These are phyloP conservation scores for Schwanniomyces occidentalis DNA, from an alignment of 805 yeast genomes.

Conservation along the genomic window DNA sequence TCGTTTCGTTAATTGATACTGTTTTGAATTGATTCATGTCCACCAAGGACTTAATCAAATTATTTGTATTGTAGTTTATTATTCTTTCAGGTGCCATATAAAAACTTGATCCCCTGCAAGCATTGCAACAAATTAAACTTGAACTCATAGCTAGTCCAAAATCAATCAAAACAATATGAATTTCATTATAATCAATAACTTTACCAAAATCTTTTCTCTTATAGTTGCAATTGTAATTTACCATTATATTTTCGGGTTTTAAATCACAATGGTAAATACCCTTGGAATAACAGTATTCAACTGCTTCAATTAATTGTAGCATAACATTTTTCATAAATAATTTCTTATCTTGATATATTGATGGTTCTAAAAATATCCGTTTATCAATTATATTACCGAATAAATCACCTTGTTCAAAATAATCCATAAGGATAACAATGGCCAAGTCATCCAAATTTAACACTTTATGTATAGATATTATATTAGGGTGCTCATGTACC, in stretches of 20 bases:
- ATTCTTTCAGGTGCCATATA: slow-evolving; percentile 92
- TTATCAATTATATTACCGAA: slow-evolving; percentile 82
- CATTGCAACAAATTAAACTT: slow-evolving; percentile 58
- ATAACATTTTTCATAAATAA: slow-evolving; percentile 43
- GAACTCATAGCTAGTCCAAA: slow-evolving; percentile 83
- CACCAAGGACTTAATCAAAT: slow-evolving; percentile 23
- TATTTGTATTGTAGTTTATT: slow-evolving; percentile 41
- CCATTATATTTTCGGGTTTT: slow-evolving; percentile 44
- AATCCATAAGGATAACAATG: slow-evolving; percentile 79
- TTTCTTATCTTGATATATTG: slow-evolving; percentile 52
- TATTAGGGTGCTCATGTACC: slow-evolving; percentile 78
- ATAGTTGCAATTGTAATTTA: slow-evolving; percentile 29
- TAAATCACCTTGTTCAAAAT: slow-evolving; percentile 80
- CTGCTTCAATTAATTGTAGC: slow-evolving; percentile 39
- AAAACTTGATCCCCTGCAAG: slow-evolving; percentile 83
- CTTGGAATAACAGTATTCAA: slow-evolving; percentile 32
- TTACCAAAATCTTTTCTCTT: slow-evolving; percentile 14
- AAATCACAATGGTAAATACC: slow-evolving; percentile 43
- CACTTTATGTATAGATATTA: slow-evolving; percentile 74
- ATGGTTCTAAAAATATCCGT: slow-evolving; percentile 57
- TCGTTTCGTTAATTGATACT: slow-evolving; percentile 4
- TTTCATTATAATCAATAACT: slow-evolving; percentile 46
- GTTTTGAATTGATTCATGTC: slow-evolving; percentile 29
- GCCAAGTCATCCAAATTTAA: slow-evolving; percentile 56
- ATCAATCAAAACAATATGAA: slow-evolving; percentile 69